phyloP scores from a whole-genome alignment of 106 monocot genomes.

The Vanilla planifolia region DNA sequence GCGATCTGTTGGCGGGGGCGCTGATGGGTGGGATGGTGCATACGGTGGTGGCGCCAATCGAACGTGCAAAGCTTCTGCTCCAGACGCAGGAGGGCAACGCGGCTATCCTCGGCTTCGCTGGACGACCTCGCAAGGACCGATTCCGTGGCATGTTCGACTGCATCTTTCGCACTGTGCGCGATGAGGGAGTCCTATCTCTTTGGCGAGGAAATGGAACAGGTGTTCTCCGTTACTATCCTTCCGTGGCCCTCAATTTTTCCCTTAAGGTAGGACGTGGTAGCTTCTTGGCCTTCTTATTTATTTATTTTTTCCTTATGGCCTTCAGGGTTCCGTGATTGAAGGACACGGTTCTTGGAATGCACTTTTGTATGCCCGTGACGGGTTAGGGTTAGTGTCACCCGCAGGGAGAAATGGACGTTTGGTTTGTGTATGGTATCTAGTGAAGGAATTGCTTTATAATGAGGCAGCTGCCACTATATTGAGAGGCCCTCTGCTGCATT shows the following conservation, averaged over 20 bases:
- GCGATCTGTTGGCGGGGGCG: slow-evolving; percentile 89
- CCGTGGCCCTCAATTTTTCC: slow-evolving; percentile 99
- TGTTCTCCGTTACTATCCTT: slow-evolving; percentile 92
- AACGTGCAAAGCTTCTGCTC: slow-evolving; percentile 86
- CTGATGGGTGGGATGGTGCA: slow-evolving; percentile 89
- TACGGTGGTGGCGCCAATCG: slow-evolving; percentile 97
- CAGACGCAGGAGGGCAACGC: slow-evolving; percentile 99
- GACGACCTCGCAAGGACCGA: slow-evolving; percentile 16
- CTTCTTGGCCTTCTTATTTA: not conserved
- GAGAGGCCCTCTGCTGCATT: no score
- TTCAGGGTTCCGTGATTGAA: no score
- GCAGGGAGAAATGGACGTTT: no score
- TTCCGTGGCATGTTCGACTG: slow-evolving; percentile 89
- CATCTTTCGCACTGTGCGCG: slow-evolving; percentile 67
- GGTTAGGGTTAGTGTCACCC: not conserved
- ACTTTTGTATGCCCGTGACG: not conserved
- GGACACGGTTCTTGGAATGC: not conserved
- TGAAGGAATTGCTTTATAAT: no score
- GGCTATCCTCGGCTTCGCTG: slow-evolving; percentile 62
- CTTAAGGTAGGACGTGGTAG: slow-evolving; percentile 53
- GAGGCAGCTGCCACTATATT: no score
- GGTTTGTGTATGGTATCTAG: no score
- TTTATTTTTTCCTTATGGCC: no score
- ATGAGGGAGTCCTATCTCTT: slow-evolving; percentile 88
- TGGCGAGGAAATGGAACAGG: slow-evolving; percentile 97